Evolutionary conservation across 2,329 filamentous ascomycete species (phyloP), one percentile per base, ranked within the genome.

Genomic region (Elsinoe batatas): DNA sequence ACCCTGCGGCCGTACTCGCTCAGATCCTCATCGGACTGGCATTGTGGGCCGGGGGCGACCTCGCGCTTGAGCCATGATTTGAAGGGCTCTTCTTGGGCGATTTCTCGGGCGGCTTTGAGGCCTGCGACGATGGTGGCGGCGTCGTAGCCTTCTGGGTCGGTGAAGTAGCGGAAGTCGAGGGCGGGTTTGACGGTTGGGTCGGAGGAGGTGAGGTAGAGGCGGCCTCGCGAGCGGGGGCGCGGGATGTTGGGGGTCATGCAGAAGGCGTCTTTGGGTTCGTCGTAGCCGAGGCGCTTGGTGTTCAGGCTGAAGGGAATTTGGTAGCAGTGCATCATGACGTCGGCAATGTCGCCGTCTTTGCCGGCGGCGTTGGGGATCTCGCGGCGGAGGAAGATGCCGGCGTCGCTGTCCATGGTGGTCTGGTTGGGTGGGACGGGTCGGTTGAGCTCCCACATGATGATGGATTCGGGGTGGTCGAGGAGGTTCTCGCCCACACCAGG

Each of bases 251-350:
- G 88, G 13, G 88, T 93, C 85, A 93, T 93, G 80, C 88, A 93
- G 76, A 94, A 94, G 53, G 88, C 88, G 64, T 91, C 85, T 58
- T 84, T 74, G 49, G 81, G 81, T 38, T 75, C 75, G 64, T 83
- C 81, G 69, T 84, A 95, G 62, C 89, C 89, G 10, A 95, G 79
- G 38, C 74, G 83, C 56, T 79, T 74, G 1, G 89, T 95, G 78
- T 95, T 95, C 63, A 90, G 81, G 60, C 84, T 87, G 73, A 95
- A 95, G 54, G 89, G 89, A 62, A 95, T 94, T 73, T 95, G 90
- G 76, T 95, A 95, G 79, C 89, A 95, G 75, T 95, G 89, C 86
- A 93, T 93, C 90, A 95, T 95, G 65, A 94, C 74, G 67, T 95
- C 90, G 60, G 86, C 87, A 56, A 87, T 84, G 59, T 86, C 80